Conservation (phyloP, 129 eudicot species). For the Saposhnikovia divaricata region DNA sequence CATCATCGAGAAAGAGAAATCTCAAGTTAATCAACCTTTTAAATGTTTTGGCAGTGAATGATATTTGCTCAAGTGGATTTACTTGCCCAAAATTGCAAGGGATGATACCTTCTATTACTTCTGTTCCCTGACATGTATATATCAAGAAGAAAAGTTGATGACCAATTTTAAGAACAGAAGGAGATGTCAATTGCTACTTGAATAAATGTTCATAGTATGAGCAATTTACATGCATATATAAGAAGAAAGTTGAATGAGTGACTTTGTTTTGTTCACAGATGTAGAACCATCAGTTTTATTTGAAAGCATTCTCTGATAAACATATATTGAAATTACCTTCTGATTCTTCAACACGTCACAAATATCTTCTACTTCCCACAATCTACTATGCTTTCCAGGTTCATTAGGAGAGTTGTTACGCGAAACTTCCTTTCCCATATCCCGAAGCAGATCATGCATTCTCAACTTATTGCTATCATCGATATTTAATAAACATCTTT, state of each 20-base stretch:
- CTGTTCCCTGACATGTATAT: background rate
- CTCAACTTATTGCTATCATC: background rate
- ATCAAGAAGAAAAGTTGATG: background rate
- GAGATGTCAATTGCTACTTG: too few relatives aligned
- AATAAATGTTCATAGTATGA: too few relatives aligned
- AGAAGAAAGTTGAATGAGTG: too few relatives aligned
- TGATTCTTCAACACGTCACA: background rate
- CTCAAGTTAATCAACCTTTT: slow-evolving; percentile 3
- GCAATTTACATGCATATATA: too few relatives aligned
- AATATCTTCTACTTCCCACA: background rate
- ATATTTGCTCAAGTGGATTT: background rate
- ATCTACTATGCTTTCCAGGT: background rate
- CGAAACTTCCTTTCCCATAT: too few relatives aligned
- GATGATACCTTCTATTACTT: background rate
- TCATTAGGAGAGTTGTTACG: background rate
- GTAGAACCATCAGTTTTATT: background rate
- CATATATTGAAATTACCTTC: background rate
- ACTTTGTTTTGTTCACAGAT: background rate
- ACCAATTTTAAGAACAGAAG: background rate
- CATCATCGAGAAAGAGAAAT: background rate
- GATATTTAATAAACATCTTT: background rate
- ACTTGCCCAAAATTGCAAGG: background rate
- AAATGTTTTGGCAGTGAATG: background rate
- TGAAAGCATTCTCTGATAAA: background rate
- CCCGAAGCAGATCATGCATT: slow-evolving; percentile 16